These are phyloP conservation scores for Claviceps monticola DNA, from an alignment of 2,329 filamentous ascomycete species.

Conservation along the genomic window DNA sequence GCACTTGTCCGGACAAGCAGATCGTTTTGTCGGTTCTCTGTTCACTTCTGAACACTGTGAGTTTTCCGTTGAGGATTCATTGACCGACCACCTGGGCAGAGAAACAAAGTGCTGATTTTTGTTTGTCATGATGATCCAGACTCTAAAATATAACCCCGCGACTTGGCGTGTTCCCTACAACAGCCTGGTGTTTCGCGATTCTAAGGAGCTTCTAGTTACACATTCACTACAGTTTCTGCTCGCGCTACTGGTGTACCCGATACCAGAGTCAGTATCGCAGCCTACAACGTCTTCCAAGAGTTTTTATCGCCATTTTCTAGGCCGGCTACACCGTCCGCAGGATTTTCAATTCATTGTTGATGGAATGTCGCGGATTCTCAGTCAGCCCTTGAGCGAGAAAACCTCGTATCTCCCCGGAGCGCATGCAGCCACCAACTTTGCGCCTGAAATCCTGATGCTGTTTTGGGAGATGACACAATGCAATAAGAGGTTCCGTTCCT, in stretches of 20 bases:
- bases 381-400: constrained; percentile 82
- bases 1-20: constrained; percentile 80
- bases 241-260: constrained; percentile 70
- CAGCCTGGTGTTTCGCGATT: constrained; percentile 79
- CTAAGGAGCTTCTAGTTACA: constrained; percentile 79
- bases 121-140: constrained; percentile 46
- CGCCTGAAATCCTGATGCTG: constrained; percentile 89
- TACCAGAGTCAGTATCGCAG: constrained; percentile 59
- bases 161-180: constrained; percentile 92
- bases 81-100: too few species aligned
- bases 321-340: constrained; percentile 78
- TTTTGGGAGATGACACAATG: constrained; percentile 97
- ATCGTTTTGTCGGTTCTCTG: constrained; percentile 80
- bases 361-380: constrained; percentile 82
- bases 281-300: constrained; percentile 58
- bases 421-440: constrained; percentile 69
- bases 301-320: constrained; percentile 83
- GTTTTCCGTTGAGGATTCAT: constrained; percentile 14
- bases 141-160: constrained; percentile 89
- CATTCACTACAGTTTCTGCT: constrained; percentile 88
- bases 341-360: constrained; percentile 97
- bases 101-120: too few species aligned
- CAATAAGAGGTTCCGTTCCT: constrained; percentile 92
- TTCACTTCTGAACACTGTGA: constrained; percentile 83
- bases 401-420: constrained; percentile 77